Base-by-base conservation (phyloP, 1,284 basidiomycete genomes). In the Marasmius oreades region DNA sequence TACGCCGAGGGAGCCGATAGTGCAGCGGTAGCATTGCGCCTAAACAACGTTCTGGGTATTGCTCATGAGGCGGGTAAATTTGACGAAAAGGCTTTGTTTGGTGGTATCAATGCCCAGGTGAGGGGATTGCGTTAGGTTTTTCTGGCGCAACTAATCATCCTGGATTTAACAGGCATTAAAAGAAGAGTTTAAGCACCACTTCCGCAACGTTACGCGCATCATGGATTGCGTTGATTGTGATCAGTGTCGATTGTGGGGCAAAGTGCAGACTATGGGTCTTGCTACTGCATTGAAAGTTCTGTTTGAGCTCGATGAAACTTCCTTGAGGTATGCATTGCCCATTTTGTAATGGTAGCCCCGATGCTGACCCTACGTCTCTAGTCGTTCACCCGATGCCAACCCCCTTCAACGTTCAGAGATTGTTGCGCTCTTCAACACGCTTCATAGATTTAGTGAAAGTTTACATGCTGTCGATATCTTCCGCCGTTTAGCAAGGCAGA, bases 141-240 rank as follows among this genome's bases (percentile, higher is more conserved):
- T 11, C 23, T 11, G 14, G 24, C 33, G 3, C 16, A 5, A 31
- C 28, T 33, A 31, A n/a, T 33, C 14, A 28, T 50, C 14, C 10
- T 50, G 1, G 2, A n/a, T 5, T 10, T n/a, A n/a, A 24, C 65
- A 93, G 88, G 73, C 91, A 24, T 73, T 99, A 50, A 97, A 95
- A 71, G 87, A 95, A 63, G 93, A 99, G 71, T 99, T 99, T 76
- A 97, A 98, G 70, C 77, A 84, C 37, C 95, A 97, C 66, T 99
- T 99, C 80, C 81, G 96, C 28, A 99, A 99, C 69, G 93, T 99
- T 16, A 91, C 91, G 24, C 83, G 90, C 45, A 98, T 99, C 64
- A 98, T 98, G 95, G 97, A 99, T 67, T 99, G 97, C 67, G 92
- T 98, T 10, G 97, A 95, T 0, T 99, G 96, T 71, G 95, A 97